Conservation (phyloP, 1,284 basidiomycete genomes). For the Heliocybe sulcata region DNA sequence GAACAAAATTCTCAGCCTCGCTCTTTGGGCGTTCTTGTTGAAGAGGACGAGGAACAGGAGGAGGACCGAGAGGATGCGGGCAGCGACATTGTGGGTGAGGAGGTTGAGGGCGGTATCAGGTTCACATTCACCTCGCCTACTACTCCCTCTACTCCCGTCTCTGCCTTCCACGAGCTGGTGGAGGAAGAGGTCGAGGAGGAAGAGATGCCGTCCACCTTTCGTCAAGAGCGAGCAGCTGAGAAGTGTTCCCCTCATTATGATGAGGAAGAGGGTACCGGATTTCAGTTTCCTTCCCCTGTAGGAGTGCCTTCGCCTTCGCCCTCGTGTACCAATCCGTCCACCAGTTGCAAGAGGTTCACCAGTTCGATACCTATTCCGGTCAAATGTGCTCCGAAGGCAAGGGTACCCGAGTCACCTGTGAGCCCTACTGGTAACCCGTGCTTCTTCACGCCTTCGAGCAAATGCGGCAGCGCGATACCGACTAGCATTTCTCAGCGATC, state of each 20-base stretch:
- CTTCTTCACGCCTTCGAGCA: neutral
- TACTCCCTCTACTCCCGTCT: neutral
- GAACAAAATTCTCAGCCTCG: slow-evolving; percentile 11
- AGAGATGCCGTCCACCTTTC: neutral
- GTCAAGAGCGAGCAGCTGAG: neutral
- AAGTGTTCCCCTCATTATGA: neutral
- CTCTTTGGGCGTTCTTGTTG: slow-evolving; percentile 31
- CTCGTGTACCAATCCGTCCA: neutral
- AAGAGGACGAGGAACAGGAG: slow-evolving; percentile 36
- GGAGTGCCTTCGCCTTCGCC: neutral
- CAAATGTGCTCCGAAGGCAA: neutral
- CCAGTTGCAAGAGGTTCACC: neutral
- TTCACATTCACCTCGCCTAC: slow-evolving; percentile 57
- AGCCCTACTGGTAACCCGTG: neutral
- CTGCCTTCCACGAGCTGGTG: neutral
- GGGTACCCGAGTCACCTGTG: neutral
- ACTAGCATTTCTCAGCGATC: neutral
- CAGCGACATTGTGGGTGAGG: slow-evolving; percentile 37
- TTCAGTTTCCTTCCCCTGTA: neutral
- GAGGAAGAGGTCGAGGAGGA: neutral
- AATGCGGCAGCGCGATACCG: neutral
- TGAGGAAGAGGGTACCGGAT: neutral
- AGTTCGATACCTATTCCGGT: neutral
- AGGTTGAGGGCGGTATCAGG: slow-evolving; percentile 54
- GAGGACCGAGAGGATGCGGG: slow-evolving; percentile 29